phyloP scores from a whole-genome alignment of 306 rosid species.

The Sicyos edulis region DNA sequence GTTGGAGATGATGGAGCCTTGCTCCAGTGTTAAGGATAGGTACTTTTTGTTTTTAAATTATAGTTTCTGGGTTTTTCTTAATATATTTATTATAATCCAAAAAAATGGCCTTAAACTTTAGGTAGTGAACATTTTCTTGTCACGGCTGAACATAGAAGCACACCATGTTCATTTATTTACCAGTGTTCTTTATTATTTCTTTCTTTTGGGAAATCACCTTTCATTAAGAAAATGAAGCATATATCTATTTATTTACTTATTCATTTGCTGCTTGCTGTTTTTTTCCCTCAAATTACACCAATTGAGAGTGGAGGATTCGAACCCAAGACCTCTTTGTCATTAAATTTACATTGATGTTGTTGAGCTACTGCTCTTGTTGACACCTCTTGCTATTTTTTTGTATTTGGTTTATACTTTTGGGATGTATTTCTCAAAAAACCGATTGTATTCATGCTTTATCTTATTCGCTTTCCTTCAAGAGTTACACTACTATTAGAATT shows the following conservation, averaged over 20 bases:
- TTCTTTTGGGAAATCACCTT: not conserved
- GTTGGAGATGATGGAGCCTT: constrained; percentile 95
- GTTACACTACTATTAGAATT: not conserved
- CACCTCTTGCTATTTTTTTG: not conserved
- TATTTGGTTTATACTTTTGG: too few relatives aligned
- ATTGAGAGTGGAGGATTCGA: too few relatives aligned
- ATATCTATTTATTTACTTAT: not conserved
- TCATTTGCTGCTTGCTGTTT: constrained; percentile 8
- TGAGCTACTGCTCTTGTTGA: not conserved
- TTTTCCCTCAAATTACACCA: too few relatives aligned
- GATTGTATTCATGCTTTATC: too few relatives aligned
- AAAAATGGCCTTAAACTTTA: too few relatives aligned
- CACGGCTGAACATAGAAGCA: not conserved
- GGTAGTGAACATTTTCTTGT: constrained; percentile 14
- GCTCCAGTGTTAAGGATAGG: constrained; percentile 96
- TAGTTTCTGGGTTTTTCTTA: too few relatives aligned
- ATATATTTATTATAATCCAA: too few relatives aligned
- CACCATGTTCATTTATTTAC: not conserved
- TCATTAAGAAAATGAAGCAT: not conserved
- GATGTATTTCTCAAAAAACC: too few relatives aligned
- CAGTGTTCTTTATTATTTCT: not conserved
- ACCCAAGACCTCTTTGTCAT: too few relatives aligned
- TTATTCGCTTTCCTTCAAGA: not conserved
- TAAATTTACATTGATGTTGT: not conserved
- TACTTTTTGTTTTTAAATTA: constrained; percentile 27